phyloP scores from a whole-genome alignment of 352 stramenopile genomes.

The Thalassiosira ordinaria region DNA sequence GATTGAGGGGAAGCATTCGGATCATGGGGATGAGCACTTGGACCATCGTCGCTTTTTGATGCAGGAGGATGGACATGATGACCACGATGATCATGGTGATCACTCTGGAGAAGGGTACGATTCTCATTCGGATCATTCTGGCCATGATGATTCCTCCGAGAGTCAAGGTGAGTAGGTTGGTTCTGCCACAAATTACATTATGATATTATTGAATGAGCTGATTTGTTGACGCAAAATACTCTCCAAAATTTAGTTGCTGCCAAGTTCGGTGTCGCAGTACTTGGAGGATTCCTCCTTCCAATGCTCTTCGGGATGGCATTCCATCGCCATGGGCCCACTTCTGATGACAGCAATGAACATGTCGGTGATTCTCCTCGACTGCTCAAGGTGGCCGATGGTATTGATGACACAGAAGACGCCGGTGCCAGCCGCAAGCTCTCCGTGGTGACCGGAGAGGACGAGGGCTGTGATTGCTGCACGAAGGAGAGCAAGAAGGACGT shows the following conservation, averaged over 20 bases:
- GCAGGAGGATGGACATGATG: background rate
- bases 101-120: constrained; percentile 66
- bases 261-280: constrained; percentile 79
- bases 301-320: constrained; percentile 81
- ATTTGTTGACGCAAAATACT: too few species aligned
- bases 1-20: constrained; percentile 24
- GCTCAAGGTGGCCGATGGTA: too few species aligned
- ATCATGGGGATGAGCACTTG: background rate
- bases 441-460: background rate
- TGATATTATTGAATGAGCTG: too few species aligned
- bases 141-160: constrained; percentile 12
- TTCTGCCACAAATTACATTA: too few species aligned
- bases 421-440: background rate
- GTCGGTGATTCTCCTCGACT: background rate
- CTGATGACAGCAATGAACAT: background rate
- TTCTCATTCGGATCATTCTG: background rate
- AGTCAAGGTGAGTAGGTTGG: too few species aligned
- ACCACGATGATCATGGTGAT: constrained; percentile 23
- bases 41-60: background rate
- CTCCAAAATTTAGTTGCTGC: constrained; percentile 63
- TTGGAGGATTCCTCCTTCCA: constrained; percentile 82
- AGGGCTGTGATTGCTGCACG: background rate
- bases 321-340: constrained; percentile 9
- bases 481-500: background rate
- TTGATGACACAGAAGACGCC: background rate